phyloP scores from a whole-genome alignment of 2,329 filamentous ascomycete species.

The Metarhizium robertsii region DNA sequence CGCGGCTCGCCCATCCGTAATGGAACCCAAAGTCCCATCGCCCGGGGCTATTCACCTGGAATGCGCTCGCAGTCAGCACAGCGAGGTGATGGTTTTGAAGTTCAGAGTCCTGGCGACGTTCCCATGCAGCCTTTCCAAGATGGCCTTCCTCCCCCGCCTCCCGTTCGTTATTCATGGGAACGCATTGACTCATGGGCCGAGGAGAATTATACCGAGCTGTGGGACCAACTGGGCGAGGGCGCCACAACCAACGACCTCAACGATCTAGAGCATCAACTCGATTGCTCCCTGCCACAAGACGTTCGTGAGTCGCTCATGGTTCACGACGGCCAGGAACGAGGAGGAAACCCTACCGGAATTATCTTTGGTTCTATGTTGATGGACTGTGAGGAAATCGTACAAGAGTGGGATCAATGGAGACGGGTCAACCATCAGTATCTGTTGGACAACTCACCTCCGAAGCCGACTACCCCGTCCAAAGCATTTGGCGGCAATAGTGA shows the following conservation, averaged over 20 bases:
- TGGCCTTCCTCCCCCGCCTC: slow-evolving; percentile 80
- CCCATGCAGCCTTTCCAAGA: slow-evolving; percentile 95
- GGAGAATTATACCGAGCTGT: slow-evolving; percentile 90
- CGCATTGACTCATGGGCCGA: slow-evolving; percentile 93
- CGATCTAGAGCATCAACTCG: slow-evolving; percentile 90
- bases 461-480: slow-evolving; percentile 58
- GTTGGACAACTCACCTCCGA: slow-evolving; percentile 46
- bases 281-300: slow-evolving; percentile 88
- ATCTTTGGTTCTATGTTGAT: slow-evolving; percentile 92
- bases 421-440: slow-evolving; percentile 87
- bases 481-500: slow-evolving; percentile 57
- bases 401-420: slow-evolving; percentile 96
- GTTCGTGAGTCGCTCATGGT: slow-evolving; percentile 83
- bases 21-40: slow-evolving; percentile 39
- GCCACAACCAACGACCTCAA: slow-evolving; percentile 93
- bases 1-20: slow-evolving; percentile 42
- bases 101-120: slow-evolving; percentile 70
- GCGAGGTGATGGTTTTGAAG: slow-evolving; percentile 59
- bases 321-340: slow-evolving; percentile 96
- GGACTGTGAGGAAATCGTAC: slow-evolving; percentile 95
- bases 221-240: slow-evolving; percentile 85
- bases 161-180: slow-evolving; percentile 81
- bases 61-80: slow-evolving; percentile 70
- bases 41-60: slow-evolving; percentile 79
- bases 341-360: slow-evolving; percentile 81